These are phyloP conservation scores for Fusarium concolor DNA, from an alignment of 2,329 filamentous ascomycete species.

Conservation along the genomic window DNA sequence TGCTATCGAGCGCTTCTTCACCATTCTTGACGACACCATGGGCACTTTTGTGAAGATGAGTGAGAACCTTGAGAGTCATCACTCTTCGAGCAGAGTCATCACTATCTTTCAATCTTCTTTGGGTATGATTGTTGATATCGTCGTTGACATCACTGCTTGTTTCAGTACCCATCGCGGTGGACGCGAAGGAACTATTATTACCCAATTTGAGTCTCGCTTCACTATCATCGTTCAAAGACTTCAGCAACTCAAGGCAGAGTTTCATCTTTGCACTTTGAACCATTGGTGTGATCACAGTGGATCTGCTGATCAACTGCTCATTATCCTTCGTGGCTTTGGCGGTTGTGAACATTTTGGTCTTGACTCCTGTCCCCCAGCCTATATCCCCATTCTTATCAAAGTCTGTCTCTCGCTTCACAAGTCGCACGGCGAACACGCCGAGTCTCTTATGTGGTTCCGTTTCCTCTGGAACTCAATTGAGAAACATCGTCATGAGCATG, in stretches of 20 bases:
- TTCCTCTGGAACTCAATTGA: conserved; percentile 4
- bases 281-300: not conserved
- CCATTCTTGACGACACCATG: not conserved
- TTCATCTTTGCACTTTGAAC: not conserved
- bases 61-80: not conserved
- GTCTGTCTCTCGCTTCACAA: not conserved
- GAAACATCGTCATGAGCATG: conserved; percentile 3
- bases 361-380: not conserved
- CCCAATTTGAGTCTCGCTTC: not conserved
- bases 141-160: not conserved
- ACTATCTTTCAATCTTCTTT: not conserved
- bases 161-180: not conserved
- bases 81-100: not conserved
- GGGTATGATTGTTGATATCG: not conserved
- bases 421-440: not conserved
- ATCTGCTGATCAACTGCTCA: not conserved
- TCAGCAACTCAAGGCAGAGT: not conserved
- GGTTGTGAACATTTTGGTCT: not conserved
- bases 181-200: not conserved
- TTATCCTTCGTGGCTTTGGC: not conserved
- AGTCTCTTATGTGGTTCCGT: not conserved
- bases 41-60: not conserved
- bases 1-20: not conserved
- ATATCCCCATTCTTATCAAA: conserved; percentile 1
- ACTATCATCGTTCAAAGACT: not conserved